Percentiles rank a stretch among this genome's conserved stretches.
Evolutionary conservation across 441 rosid species (phyloP).

Genomic region (Aleurites moluccanus): DNA sequence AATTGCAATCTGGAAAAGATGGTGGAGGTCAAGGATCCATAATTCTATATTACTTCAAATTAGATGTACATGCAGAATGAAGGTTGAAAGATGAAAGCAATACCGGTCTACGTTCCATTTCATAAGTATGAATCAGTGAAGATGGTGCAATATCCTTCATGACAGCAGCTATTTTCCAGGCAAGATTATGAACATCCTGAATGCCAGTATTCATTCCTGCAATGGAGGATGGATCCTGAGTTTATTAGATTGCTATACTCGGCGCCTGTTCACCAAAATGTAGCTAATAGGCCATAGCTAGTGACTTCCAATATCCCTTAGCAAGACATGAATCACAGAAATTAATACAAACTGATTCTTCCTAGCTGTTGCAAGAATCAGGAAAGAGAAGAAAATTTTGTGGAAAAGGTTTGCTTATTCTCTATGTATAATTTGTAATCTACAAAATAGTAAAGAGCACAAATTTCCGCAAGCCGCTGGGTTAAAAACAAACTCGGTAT

Average conservation of each 20-base stretch:
- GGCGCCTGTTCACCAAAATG: neutral
- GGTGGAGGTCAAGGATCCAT: constrained; percentile 27
- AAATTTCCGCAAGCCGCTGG: neutral
- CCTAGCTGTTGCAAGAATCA: neutral
- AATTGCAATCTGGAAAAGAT: constrained; percentile 60
- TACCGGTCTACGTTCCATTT: constrained; percentile 90
- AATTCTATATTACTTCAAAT: constrained; percentile 19
- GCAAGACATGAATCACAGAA: constrained; percentile 4
- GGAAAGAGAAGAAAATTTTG: neutral
- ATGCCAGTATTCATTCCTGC: constrained; percentile 98
- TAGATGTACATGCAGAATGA: constrained; percentile 18
- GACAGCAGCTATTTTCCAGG: constrained; percentile 87
- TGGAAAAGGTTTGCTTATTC: constrained; percentile 3
- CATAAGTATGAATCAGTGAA: constrained; percentile 71
- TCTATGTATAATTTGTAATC: neutral
- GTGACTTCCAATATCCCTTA: neutral
- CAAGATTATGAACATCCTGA: constrained; percentile 95
- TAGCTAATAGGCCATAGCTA: neutral
- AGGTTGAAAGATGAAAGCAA: constrained; percentile 28
- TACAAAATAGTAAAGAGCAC: neutral
- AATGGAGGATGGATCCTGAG: constrained; percentile 1
- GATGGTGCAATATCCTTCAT: constrained; percentile 60
- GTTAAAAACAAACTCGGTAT: neutral
- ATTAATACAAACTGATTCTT: neutral
- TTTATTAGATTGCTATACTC: neutral